A percentile compares a stretch with the other conserved stretches of the same genome.
Conservation (phyloP, 805 yeast species). For the Cyberlindnera amylophila region DNA sequence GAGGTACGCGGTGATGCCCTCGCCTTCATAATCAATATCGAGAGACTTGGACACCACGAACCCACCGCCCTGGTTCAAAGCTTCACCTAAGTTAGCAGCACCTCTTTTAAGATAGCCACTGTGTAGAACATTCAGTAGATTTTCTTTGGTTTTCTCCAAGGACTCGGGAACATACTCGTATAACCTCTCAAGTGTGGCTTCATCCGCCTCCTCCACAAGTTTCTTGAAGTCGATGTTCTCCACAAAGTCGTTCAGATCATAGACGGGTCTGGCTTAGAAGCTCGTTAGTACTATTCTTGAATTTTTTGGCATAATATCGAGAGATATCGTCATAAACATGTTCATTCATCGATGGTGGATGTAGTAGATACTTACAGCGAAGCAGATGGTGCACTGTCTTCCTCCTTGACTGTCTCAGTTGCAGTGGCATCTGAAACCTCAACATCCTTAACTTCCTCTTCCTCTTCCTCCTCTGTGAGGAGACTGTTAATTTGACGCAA, state of each 20-base stretch:
- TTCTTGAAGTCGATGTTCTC: constrained; percentile 11
- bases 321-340: background rate
- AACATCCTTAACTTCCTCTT: constrained; percentile 29
- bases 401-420: background rate
- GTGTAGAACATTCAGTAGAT: constrained; percentile 40
- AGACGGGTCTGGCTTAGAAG: constrained; percentile 17
- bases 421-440: constrained; percentile 10
- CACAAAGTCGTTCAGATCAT: constrained; percentile 20
- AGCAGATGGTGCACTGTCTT: constrained; percentile 9
- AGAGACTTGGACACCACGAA: constrained; percentile 45
- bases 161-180: constrained; percentile 41
- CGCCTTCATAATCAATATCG: constrained; percentile 48
- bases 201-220: constrained; percentile 24
- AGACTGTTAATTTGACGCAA: constrained; percentile 44
- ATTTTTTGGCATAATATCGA: too few species aligned
- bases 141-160: constrained; percentile 34
- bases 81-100: constrained; percentile 38
- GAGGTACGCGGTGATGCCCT: constrained; percentile 50
- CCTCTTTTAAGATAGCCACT: constrained; percentile 48
- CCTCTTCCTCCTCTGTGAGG: constrained; percentile 39
- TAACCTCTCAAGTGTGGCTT: constrained; percentile 31
- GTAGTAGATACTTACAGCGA: constrained; percentile 16
- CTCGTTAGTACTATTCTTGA: constrained; percentile 10
- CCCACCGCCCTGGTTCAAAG: constrained; percentile 45
- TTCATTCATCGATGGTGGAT: background rate